phyloP scores from a whole-genome alignment of 805 yeast genomes.

The Nakazawaea holstii region DNA sequence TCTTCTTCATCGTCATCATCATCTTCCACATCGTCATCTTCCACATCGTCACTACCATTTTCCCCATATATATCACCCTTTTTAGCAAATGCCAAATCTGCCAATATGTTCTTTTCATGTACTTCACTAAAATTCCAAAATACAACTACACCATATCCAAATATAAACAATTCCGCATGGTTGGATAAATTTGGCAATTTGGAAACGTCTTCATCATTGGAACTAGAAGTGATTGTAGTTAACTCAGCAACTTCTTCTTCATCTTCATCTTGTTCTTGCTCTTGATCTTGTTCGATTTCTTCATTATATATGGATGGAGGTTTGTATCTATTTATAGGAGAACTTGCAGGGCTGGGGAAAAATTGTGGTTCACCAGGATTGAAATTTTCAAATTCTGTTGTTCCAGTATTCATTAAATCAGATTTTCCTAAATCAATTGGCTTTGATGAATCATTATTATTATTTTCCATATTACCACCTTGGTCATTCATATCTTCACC shows the following conservation, averaged over 20 bases:
- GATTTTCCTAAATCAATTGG: constrained; percentile 13
- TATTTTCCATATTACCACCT: neutral
- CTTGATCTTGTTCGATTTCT: neutral
- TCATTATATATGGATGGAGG: constrained; percentile 1
- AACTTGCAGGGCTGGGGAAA: constrained; percentile 43
- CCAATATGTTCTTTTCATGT: constrained; percentile 90
- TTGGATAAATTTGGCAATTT: constrained; percentile 41
- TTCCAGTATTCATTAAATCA: constrained; percentile 18
- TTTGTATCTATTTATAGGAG: constrained; percentile 17
- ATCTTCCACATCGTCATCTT: constrained; percentile 36
- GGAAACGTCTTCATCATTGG: neutral
- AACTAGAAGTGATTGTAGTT: neutral
- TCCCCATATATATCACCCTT: constrained; percentile 37
- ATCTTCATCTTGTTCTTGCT: neutral
- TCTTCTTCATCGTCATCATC: constrained; percentile 34
- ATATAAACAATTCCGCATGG: constrained; percentile 85
- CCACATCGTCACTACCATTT: constrained; percentile 28
- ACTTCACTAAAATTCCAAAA: constrained; percentile 94
- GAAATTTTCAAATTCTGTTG: constrained; percentile 34
- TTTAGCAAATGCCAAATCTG: constrained; percentile 77
- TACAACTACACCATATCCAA: constrained; percentile 93
- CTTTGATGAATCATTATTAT: neutral
- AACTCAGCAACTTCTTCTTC: neutral
- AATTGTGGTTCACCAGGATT: constrained; percentile 93
- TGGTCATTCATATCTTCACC: constrained; percentile 31